These are phyloP conservation scores for Galerina sulciceps DNA, from an alignment of 768 basidiomycete genomes.

Conservation along the genomic window DNA sequence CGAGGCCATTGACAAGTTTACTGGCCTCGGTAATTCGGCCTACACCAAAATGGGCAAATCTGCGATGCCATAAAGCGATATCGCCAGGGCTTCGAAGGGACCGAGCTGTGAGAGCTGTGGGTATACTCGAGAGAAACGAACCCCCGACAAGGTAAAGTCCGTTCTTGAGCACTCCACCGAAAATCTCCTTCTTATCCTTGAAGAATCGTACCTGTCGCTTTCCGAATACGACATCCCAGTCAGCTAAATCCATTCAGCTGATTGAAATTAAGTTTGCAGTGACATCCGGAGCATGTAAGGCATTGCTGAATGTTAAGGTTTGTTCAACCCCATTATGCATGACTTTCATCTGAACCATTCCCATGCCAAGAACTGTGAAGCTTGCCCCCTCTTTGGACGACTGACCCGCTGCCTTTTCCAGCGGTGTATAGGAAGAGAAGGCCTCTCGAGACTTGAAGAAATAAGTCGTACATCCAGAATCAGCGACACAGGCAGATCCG, in stretches of 20 bases:
- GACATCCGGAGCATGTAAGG: conserved; percentile 13
- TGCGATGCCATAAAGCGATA: conserved; percentile 1
- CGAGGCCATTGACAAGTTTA: neutral
- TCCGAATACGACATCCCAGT: conserved; percentile 6
- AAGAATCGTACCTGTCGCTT: neutral
- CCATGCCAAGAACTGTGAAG: conserved; percentile 7
- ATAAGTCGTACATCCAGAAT: conserved; percentile 12
- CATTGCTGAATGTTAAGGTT: conserved; percentile 4
- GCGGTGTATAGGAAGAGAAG: neutral
- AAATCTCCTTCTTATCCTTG: neutral
- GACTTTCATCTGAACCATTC: conserved; percentile 5
- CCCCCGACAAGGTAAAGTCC: conserved; percentile 4
- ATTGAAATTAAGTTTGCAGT: conserved; percentile 13
- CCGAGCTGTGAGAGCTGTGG: neutral
- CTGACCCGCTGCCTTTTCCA: neutral
- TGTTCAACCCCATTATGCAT: neutral
- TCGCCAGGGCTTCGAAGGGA: neutral
- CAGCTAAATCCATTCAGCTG: neutral
- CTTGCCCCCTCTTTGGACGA: conserved; percentile 9
- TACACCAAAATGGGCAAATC: conserved; percentile 6
- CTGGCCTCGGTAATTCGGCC: neutral
- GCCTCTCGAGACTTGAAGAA: conserved; percentile 7
- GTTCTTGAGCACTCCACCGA: conserved; percentile 1
- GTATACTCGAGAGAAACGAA: neutral
- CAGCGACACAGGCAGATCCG: conserved; percentile 5